Conservation (phyloP, 2,329 filamentous ascomycete species). For the Penicillium frequentans region DNA sequence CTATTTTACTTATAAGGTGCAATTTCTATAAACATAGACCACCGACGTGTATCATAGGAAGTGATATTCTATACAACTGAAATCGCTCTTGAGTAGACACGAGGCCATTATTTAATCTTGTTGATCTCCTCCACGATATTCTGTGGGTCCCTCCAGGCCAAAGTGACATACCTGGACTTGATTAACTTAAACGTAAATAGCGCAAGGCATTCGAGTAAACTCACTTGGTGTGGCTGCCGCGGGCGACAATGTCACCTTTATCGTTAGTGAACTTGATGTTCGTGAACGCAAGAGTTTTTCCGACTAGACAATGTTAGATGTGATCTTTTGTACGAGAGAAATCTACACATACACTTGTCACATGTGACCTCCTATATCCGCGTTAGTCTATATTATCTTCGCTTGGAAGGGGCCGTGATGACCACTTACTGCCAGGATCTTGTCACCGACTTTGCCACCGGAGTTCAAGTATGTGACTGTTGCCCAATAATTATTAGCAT, state of each 20-base stretch:
- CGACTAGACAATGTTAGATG: conserved; percentile 46
- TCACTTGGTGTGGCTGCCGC: conserved; percentile 68
- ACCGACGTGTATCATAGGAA: background rate
- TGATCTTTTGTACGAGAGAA: too few species aligned
- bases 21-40: background rate
- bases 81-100: background rate
- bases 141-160: conserved; percentile 62
- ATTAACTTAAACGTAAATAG: conserved; percentile 1
- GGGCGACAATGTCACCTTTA: conserved; percentile 60
- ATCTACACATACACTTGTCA: conserved; percentile 58
- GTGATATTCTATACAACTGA: background rate
- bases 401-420: background rate
- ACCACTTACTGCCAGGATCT: conserved; percentile 53
- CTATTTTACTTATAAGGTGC: background rate
- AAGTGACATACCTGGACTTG: conserved; percentile 51
- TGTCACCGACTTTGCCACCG: conserved; percentile 63
- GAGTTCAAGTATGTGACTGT: conserved; percentile 63
- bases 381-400: conserved; percentile 13
- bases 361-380: conserved; percentile 56
- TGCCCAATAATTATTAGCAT: background rate
- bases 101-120: conserved; percentile 15
- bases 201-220: conserved; percentile 8
- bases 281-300: conserved; percentile 66
- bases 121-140: conserved; percentile 61
- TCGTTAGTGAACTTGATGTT: conserved; percentile 61